Evolutionary conservation across 2,329 filamentous ascomycete species (phyloP), one percentile per base, ranked within the genome.

Genomic region (Dendrostoma leiphaemia): DNA sequence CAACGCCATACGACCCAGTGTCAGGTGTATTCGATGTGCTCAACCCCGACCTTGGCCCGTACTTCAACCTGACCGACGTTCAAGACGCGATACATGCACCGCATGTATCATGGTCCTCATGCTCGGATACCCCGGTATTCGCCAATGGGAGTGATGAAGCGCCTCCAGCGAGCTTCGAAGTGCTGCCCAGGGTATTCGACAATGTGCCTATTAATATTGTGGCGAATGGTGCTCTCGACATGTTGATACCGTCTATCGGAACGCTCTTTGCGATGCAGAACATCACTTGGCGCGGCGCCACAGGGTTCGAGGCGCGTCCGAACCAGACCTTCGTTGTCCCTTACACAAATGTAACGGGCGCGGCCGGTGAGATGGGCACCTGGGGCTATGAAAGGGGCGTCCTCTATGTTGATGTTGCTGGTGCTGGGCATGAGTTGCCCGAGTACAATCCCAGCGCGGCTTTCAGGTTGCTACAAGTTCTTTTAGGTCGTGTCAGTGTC

Each of bases 211-310:
- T 86, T 59, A 89, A 89, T 7, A 78, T 94, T 60, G 84, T 94
- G 63, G 86, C 78, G 2, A 88, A 92, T 63, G 90, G 88, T 12
- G 73, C 81, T 44, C 77, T 88, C 10, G 90, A 91, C 70, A 88
- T 80, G 65, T 77, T 89, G 55, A 76, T 90, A 9, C 74, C 86
- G n/a, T 74, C 78, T 62, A 87, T 89, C 66, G 89, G 88, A n/a
- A 88, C 87, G 0, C 74, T 93, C 1, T 74, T 90, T 8, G 80
- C 80, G 1, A 84, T 92, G 54, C 89, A 93, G 66, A 91, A 91
- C 72, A 90, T 92, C 83, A 91, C 88, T 0, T 93, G 85, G 84
- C 82, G 83, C 54, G 89, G 88, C 5, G 67, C 77, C 37, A 81
- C 88, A 47, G 89, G 89, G 0, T 92, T 94, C 74, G 80, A 85